Conservation (phyloP, 2,329 filamentous ascomycete genomes). For the Botrytis elliptica region DNA sequence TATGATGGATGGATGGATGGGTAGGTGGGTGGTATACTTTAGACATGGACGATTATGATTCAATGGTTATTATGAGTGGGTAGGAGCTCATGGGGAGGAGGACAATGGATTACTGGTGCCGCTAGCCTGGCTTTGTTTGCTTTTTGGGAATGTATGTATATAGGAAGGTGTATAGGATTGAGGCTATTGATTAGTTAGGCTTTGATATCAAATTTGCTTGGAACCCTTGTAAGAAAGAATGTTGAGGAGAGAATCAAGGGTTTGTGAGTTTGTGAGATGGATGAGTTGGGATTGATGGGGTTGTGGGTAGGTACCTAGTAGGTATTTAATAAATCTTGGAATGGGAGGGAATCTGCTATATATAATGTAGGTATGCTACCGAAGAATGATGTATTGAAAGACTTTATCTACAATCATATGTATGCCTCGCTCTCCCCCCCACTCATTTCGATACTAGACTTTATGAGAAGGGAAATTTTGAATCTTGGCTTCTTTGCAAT, state of each 20-base stretch:
- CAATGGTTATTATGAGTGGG: constrained; percentile 11
- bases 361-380: neutral
- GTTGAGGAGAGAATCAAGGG: neutral
- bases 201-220: neutral
- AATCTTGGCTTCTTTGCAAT: neutral
- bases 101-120: neutral
- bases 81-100: neutral
- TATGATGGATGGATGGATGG: neutral
- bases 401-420: neutral
- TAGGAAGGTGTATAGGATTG: neutral
- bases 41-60: neutral
- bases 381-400: neutral
- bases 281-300: too few species aligned
- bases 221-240: neutral
- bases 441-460: neutral
- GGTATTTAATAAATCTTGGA: neutral
- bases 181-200: neutral
- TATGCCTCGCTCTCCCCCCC: neutral
- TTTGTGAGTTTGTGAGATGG: too few species aligned
- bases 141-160: neutral
- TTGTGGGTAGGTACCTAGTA: too few species aligned
- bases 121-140: neutral
- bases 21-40: neutral
- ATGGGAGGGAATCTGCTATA: neutral
- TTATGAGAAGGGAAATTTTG: neutral